These are phyloP conservation scores for Solanum hybrid DNA, from an alignment of 305 asterid genomes.

Conservation along the genomic window DNA sequence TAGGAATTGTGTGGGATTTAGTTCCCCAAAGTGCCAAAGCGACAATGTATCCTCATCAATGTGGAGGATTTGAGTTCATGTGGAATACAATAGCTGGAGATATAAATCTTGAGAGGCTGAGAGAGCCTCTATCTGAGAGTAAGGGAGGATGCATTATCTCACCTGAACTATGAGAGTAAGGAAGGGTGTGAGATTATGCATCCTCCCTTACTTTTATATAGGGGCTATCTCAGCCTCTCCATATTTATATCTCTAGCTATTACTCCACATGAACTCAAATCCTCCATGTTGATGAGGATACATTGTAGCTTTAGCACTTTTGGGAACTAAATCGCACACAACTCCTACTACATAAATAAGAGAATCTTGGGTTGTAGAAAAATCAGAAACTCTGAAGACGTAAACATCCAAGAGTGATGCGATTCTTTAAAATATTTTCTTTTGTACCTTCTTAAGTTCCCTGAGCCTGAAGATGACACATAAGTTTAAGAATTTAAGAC, in stretches of 20 bases:
- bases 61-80: background rate
- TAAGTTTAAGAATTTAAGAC: background rate
- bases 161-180: background rate
- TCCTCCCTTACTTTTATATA: background rate
- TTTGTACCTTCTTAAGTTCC: background rate
- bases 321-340: background rate
- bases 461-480: background rate
- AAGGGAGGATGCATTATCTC: background rate
- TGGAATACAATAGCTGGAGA: background rate
- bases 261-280: background rate
- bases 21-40: background rate
- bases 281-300: background rate
- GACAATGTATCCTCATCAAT: background rate
- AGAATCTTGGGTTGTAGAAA: background rate
- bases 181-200: background rate
- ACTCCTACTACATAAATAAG: too few relatives aligned
- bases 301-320: background rate
- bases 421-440: too few relatives aligned
- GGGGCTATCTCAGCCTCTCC: background rate
- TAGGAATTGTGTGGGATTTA: background rate
- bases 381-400: background rate
- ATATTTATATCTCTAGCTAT: background rate
- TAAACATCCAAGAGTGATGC: background rate
- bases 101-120: background rate
- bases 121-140: background rate